phyloP scores from a whole-genome alignment of 192 early-diverging fungal genomes.

The Umbelopsis sp. region DNA sequence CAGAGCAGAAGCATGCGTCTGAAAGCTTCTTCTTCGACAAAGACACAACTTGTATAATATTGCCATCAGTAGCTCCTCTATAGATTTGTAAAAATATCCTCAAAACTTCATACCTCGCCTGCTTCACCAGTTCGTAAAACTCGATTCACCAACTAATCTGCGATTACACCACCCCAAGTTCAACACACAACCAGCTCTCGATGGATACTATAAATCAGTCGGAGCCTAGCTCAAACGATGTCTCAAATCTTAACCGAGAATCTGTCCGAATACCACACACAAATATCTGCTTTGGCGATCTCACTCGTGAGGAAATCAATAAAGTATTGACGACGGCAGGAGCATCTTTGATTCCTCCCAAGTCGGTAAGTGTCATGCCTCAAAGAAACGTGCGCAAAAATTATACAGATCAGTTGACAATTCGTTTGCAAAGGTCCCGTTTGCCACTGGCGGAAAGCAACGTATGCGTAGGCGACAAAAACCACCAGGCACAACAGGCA shows the following conservation, averaged over 20 bases:
- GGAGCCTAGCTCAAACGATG: neutral
- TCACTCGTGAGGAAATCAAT: slow-evolving; percentile 56
- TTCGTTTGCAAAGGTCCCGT: slow-evolving; percentile 23
- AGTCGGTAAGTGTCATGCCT: slow-evolving; percentile 37
- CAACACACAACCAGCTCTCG: slow-evolving; percentile 34
- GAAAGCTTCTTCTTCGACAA: slow-evolving; percentile 21
- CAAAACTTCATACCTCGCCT: slow-evolving; percentile 1
- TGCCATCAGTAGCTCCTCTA: neutral
- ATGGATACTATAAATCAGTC: slow-evolving; percentile 22
- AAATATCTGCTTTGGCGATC: slow-evolving; percentile 47
- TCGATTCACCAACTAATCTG: slow-evolving; percentile 4
- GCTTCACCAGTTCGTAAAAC: neutral
- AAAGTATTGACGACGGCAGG: slow-evolving; percentile 44
- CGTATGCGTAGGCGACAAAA: neutral
- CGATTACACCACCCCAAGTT: slow-evolving; percentile 24
- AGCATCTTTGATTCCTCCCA: slow-evolving; percentile 33
- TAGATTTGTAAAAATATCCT: slow-evolving; percentile 22
- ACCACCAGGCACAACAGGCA: slow-evolving; percentile 7
- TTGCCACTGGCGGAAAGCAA: slow-evolving; percentile 29
- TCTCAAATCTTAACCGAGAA: neutral
- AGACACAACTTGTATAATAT: slow-evolving; percentile 23
- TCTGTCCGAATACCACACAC: neutral
- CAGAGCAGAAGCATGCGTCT: slow-evolving; percentile 22
- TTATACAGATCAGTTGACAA: neutral
- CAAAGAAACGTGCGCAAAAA: neutral